Evolutionary conservation across 2,329 filamentous ascomycete species (phyloP), one percentile per base, ranked within the genome.

Genomic region (Bisporella sp.): DNA sequence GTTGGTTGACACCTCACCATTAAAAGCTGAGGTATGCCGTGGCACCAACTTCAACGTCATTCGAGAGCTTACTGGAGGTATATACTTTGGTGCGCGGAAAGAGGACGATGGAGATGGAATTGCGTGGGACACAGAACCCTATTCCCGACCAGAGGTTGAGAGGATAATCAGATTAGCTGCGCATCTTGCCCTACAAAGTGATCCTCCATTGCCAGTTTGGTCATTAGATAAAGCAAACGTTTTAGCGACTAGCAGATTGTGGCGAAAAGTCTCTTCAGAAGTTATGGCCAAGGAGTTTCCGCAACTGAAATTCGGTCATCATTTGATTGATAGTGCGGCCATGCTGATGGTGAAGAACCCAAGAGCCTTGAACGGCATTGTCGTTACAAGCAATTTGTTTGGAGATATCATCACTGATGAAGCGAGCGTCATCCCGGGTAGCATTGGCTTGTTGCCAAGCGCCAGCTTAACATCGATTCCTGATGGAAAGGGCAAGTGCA

Each of bases 291-390:
- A 84, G 58, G 92, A 96, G 75, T 97, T 95, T 73, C 90, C 92
- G 3, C 81, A 92, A 67, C 71, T 96, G 43, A 81, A 87, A 73
- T 73, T 95, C 41, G 81, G 84, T 58, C 92, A 96, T 69, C 91
- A 97, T 68, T 79, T 97, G 46, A 96, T 97, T 66, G 92, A 97
- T 73, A 89, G 83, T 50, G 92, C 92, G n/a, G 92, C 92, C 58
- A 96, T 97, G 91, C 75, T 96, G 61, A 89, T 97, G 86, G 81
- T 97, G 65, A 96, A 95, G 84, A 92, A 91, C 71, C 92, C 92
- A 7, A 77, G 84, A 8, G 81, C 82, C 28, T 76, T 97, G 48
- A 97, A 96, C 68, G 93, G 92, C 48, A 82, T 97, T 35, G 81
- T 97, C 44, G 84, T 97, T 57, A 95, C 91, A 9, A 91, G 85